phyloP scores from a whole-genome alignment of 2,329 filamentous ascomycete species.

The Clathrospora elynae region DNA sequence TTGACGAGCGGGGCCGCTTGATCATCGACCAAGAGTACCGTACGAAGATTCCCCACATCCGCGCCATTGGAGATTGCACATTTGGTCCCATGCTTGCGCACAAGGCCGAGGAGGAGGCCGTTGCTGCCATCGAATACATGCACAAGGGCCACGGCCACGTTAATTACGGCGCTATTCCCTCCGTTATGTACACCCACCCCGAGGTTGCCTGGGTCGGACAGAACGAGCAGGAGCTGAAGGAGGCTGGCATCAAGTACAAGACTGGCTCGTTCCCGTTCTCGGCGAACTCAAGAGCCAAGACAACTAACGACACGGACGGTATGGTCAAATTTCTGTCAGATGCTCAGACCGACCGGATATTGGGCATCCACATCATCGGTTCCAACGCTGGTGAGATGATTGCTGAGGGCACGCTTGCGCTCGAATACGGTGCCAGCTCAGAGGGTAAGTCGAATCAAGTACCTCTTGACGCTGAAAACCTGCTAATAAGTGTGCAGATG shows the following conservation, averaged over 20 bases:
- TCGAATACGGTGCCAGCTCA: constrained; percentile 94
- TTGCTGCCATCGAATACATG: constrained; percentile 94
- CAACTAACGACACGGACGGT: constrained; percentile 93
- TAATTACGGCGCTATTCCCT: constrained; percentile 97
- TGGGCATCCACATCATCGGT: constrained; percentile 96
- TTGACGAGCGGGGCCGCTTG: constrained; percentile 90
- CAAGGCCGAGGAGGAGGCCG: constrained; percentile 98
- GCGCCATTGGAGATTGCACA: constrained; percentile 92
- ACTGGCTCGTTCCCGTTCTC: constrained; percentile 95
- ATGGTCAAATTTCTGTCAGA: constrained; percentile 97
- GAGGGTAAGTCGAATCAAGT: constrained; percentile 70
- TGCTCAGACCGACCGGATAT: constrained; percentile 91
- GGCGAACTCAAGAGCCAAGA: constrained; percentile 98
- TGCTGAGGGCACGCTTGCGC: constrained; percentile 89
- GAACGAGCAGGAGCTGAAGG: constrained; percentile 95
- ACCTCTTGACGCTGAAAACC: neutral
- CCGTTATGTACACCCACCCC: constrained; percentile 99
- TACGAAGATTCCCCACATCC: constrained; percentile 96
- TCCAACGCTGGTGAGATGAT: constrained; percentile 99
- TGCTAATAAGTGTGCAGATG: constrained; percentile 36
- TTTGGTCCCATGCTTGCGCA: constrained; percentile 99
- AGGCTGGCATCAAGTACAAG: constrained; percentile 86
- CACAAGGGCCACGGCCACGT: constrained; percentile 98
- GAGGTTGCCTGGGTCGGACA: constrained; percentile 99
- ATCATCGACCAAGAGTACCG: constrained; percentile 99